Percentiles rank a stretch among this genome's conserved stretches.
Conservation (phyloP, 2,329 filamentous ascomycete species). For the Sclerotiophoma versabilis region DNA sequence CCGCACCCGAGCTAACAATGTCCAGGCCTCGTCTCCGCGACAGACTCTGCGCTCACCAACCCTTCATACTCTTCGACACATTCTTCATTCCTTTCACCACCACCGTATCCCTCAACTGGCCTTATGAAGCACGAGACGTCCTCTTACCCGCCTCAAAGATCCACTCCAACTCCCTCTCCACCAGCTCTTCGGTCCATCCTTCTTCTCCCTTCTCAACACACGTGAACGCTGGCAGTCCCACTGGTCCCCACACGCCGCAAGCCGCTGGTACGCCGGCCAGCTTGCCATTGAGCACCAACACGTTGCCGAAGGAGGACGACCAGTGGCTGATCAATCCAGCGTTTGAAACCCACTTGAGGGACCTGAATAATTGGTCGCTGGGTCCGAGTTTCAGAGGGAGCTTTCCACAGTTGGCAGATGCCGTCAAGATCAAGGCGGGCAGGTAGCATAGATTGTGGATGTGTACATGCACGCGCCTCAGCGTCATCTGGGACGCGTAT, state of each 20-base stretch:
- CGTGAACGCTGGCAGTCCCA: slow-evolving; percentile 39
- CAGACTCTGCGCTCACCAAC: slow-evolving; percentile 62
- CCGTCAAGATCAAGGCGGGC: slow-evolving; percentile 44
- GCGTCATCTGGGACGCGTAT: not conserved
- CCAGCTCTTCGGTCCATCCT: slow-evolving; percentile 31
- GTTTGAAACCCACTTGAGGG: slow-evolving; percentile 79
- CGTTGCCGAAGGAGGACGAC: slow-evolving; percentile 51
- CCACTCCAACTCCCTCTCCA: slow-evolving; percentile 25
- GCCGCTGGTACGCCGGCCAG: slow-evolving; percentile 29
- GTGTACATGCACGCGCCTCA: not conserved
- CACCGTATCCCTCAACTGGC: slow-evolving; percentile 82
- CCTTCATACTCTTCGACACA: slow-evolving; percentile 72
- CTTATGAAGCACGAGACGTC: slow-evolving; percentile 75
- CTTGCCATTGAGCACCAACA: slow-evolving; percentile 7
- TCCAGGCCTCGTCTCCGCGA: slow-evolving; percentile 73
- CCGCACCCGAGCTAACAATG: slow-evolving; percentile 20
- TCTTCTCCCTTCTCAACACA: slow-evolving; percentile 42
- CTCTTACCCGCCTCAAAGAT: slow-evolving; percentile 60
- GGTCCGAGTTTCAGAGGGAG: slow-evolving; percentile 71
- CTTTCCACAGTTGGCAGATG: slow-evolving; percentile 63
- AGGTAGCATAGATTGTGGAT: slow-evolving; percentile 17
- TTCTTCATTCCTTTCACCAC: slow-evolving; percentile 85
- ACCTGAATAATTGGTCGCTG: slow-evolving; percentile 82
- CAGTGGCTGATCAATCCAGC: slow-evolving; percentile 84
- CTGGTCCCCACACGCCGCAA: slow-evolving; percentile 33